Evolutionary conservation across 202 grass and related monocot genomes (phyloP).

Genomic region (Zoysia matrella): DNA sequence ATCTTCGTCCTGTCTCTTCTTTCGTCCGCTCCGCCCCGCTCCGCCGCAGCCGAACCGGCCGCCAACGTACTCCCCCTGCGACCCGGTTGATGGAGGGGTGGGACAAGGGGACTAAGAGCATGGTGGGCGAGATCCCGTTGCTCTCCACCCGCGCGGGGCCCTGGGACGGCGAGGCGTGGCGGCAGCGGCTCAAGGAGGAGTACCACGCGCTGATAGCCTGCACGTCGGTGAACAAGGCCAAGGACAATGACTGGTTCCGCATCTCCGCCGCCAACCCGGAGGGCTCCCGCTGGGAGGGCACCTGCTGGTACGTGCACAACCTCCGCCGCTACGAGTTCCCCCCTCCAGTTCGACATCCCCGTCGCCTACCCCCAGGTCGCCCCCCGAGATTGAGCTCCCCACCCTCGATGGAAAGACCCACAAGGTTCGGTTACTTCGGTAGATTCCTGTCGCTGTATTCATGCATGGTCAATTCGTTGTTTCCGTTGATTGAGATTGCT

Average conservation of each 20-base stretch:
- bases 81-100: conserved; percentile 81
- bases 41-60: conserved; percentile 5
- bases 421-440: conserved; percentile 51
- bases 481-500: neutral
- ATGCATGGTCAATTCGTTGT: neutral
- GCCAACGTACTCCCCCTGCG: neutral
- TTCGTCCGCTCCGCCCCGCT: neutral
- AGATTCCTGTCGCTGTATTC: neutral
- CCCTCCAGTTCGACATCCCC: conserved; percentile 91
- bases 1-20: neutral
- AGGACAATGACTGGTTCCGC: conserved; percentile 99
- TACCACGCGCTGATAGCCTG: conserved; percentile 88
- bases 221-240: conserved; percentile 88
- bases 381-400: conserved; percentile 92
- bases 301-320: conserved; percentile 99
- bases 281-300: conserved; percentile 86
- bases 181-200: conserved; percentile 97
- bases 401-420: conserved; percentile 97
- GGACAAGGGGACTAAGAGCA: conserved; percentile 86
- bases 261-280: conserved; percentile 86
- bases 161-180: conserved; percentile 78
- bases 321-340: conserved; percentile 96
- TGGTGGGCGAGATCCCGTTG: conserved; percentile 89
- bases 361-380: conserved; percentile 88
- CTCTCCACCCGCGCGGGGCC: conserved; percentile 80